Evolutionary conservation across 768 basidiomycete species (phyloP).

Genomic region (Xerocomus potaroensis): DNA sequence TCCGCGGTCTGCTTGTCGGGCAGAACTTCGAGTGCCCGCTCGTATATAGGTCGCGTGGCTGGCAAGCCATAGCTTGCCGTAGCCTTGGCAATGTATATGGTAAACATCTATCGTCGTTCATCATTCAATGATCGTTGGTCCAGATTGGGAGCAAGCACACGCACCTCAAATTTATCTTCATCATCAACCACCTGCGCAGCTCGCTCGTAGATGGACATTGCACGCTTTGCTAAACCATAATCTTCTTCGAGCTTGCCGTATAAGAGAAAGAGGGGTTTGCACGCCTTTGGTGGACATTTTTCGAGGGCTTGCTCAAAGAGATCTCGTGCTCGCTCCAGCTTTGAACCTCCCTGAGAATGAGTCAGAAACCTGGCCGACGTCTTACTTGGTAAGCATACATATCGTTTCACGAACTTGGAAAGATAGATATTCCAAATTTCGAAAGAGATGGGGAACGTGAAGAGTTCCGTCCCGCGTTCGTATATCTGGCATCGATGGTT

Average conservation of each 20-base stretch:
- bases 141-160: conserved; percentile 25
- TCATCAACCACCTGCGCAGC: conserved; percentile 83
- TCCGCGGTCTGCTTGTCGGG: conserved; percentile 94
- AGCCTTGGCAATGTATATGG: conserved; percentile 96
- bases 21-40: conserved; percentile 87
- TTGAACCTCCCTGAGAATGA: conserved; percentile 70
- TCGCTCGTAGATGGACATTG: conserved; percentile 94
- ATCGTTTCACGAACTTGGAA: conserved; percentile 94
- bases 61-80: conserved; percentile 94
- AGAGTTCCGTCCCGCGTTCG: conserved; percentile 94
- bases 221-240: conserved; percentile 88
- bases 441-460: conserved; percentile 97
- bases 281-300: conserved; percentile 92
- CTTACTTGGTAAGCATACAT: conserved; percentile 50
- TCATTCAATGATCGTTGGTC: neutral
- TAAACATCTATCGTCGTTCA: conserved; percentile 68
- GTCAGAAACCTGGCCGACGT: conserved; percentile 1
- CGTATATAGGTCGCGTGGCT: conserved; percentile 94
- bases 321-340: conserved; percentile 94
- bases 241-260: conserved; percentile 97
- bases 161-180: conserved; percentile 92
- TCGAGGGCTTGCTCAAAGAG: conserved; percentile 97
- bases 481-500: conserved; percentile 58
- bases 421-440: conserved; percentile 99
- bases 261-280: conserved; percentile 93